These are phyloP conservation scores for Periglandula ipomoeae DNA, from an alignment of 2,329 filamentous ascomycete species.

Conservation along the genomic window DNA sequence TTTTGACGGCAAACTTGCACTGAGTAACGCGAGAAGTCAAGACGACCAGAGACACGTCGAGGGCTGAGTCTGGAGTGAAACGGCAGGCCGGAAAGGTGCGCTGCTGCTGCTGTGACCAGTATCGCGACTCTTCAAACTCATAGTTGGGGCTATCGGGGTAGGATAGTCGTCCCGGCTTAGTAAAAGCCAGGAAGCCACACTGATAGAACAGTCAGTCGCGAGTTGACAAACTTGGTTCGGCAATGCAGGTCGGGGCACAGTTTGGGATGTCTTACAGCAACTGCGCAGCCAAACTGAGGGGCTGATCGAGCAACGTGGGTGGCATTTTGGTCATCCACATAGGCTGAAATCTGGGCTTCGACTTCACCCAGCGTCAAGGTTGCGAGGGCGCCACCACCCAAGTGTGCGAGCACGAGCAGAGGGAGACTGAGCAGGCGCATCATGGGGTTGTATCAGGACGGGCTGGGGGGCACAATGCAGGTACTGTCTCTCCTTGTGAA, in stretches of 20 bases:
- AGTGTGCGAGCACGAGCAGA: constrained; percentile 1
- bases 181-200: constrained; percentile 15
- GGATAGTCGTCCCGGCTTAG: constrained; percentile 8
- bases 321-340: constrained; percentile 4
- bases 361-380: constrained; percentile 7
- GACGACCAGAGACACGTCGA: constrained; percentile 19
- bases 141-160: constrained; percentile 12
- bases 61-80: constrained; percentile 15
- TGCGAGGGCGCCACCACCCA: constrained; percentile 1
- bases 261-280: constrained; percentile 6
- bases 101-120: constrained; percentile 18
- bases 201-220: too few species aligned
- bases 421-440: constrained; percentile 5
- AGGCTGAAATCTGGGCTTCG: constrained; percentile 10
- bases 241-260: too few species aligned
- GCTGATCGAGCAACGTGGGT: not conserved
- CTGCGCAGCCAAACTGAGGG: not conserved
- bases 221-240: too few species aligned
- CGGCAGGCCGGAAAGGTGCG: constrained; percentile 14
- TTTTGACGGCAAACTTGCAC: constrained; percentile 23
- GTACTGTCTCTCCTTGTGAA: too few species aligned
- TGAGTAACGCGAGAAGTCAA: constrained; percentile 15
- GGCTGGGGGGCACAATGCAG: too few species aligned
- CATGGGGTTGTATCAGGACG: too few species aligned
- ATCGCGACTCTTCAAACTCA: constrained; percentile 10